Evolutionary conservation across 768 basidiomycete genomes (phyloP), one percentile per base, ranked within the genome.

Genomic region (Termitomyces titanicus): DNA sequence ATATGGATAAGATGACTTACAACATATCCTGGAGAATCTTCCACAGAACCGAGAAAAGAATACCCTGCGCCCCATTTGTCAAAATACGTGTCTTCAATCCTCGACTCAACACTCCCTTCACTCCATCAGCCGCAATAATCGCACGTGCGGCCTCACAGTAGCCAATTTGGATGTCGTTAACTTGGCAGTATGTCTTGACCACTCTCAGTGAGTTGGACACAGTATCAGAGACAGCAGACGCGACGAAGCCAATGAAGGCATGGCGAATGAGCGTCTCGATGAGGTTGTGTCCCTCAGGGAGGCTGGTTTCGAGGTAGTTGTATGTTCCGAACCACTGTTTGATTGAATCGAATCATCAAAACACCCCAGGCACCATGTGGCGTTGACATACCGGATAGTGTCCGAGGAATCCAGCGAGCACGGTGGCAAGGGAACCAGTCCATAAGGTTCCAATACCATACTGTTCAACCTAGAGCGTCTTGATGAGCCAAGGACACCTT

Each of bases 181-280:
- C 92, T 69, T 98, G 96, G 13, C 95, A 76, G 71, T 96, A 98
- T 0, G 96, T 98, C 79, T 97, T 98, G 66, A 98, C 72, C 2
- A 98, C 95, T 22, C 93, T 83, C 1, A 98, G 74, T 5, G 88
- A 92, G 73, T 98, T 98, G 42, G 88, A 92, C 39, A 89, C 66
- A 2, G 86, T 89, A 66, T 98, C 96, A 10, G 92, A 94, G 2
- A 85, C 77, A 47, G 95, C 76, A 5, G 92, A 92, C 0, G 95
- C 93, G 27, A 74, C 77, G 69, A 98, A 98, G 0, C 94, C 96
- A 58, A 98, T 97, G 68, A 94, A 82, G 0, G 94, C 94, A 48
- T 91, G 88, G 15, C 96, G 85, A 2, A 73, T 57, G 31, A 97
- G 82, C 58, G 81, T 85, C 62, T 85, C 73, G 0, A 82, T 17